These are phyloP conservation scores for Leucocoprinus leucothites DNA, from an alignment of 768 basidiomycete species.

Conservation along the genomic window DNA sequence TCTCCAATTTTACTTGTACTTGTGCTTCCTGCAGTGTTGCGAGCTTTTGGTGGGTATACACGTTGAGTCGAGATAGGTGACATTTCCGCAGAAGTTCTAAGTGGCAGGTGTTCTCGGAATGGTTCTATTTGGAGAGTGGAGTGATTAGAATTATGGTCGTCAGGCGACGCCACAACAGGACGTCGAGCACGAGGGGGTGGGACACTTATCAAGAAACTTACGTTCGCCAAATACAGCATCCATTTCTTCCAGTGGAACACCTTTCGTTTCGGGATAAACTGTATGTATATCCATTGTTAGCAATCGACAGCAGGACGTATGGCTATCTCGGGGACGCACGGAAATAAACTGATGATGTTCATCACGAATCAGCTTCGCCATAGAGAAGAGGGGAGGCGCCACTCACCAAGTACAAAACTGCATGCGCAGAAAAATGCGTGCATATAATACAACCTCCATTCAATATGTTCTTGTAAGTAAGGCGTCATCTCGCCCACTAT, in stretches of 20 bases:
- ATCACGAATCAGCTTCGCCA: background rate
- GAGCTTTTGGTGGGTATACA: constrained; percentile 1
- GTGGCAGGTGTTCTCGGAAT: constrained; percentile 12
- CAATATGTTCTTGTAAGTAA: constrained; percentile 77
- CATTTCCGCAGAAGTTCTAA: constrained; percentile 7
- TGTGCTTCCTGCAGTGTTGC: background rate
- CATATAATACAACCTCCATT: constrained; percentile 89
- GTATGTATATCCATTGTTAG: constrained; percentile 4
- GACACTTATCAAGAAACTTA: constrained; percentile 18
- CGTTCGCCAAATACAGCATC: constrained; percentile 84
- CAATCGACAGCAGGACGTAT: background rate
- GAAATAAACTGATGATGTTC: constrained; percentile 56
- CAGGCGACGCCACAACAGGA: background rate
- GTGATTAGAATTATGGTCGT: background rate
- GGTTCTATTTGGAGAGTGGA: constrained; percentile 2
- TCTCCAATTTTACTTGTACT: background rate
- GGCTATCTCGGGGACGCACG: constrained; percentile 37
- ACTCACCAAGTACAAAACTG: constrained; percentile 67
- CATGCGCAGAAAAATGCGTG: constrained; percentile 84
- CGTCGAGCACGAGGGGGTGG: background rate
- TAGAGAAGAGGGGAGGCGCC: background rate
- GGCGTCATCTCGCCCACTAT: constrained; percentile 84
- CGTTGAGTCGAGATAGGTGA: constrained; percentile 1
- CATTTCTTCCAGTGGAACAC: constrained; percentile 82
- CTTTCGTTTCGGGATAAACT: constrained; percentile 84